These are phyloP conservation scores for Chlorella sp. DNA, from an alignment of 139 green algal species.

Conservation along the genomic window DNA sequence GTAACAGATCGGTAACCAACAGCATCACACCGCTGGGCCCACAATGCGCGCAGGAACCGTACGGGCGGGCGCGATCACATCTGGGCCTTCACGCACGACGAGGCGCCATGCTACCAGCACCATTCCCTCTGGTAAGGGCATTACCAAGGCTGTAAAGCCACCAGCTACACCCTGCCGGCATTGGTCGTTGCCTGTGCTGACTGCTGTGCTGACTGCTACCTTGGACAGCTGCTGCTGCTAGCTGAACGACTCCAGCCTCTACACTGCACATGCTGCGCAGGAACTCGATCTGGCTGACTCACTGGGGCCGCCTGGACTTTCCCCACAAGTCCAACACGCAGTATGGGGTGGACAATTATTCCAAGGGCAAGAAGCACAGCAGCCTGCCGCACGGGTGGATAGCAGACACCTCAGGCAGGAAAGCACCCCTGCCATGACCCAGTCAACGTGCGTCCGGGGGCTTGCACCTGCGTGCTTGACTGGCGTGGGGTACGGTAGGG, in stretches of 20 bases:
- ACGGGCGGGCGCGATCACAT: slow-evolving; percentile 46
- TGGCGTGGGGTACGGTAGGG: too few species aligned
- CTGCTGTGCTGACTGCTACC: slow-evolving; percentile 7
- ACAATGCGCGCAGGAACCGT: too few species aligned
- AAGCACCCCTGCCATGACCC: slow-evolving; percentile 51
- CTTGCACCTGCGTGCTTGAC: too few species aligned
- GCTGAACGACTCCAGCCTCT: neutral
- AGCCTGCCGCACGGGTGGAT: slow-evolving; percentile 20
- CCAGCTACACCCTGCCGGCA: too few species aligned
- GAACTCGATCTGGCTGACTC: slow-evolving; percentile 18
- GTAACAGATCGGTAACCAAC: too few species aligned
- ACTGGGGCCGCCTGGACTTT: slow-evolving; percentile 46
- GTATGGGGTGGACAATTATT: slow-evolving; percentile 11
- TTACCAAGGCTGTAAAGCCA: neutral
- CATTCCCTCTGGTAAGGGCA: slow-evolving; percentile 9
- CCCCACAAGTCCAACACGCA: slow-evolving; percentile 17
- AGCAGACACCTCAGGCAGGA: neutral
- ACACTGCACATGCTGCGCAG: neutral
- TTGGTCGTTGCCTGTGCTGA: too few species aligned
- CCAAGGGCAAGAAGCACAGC: too few species aligned
- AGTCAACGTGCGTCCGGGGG: too few species aligned
- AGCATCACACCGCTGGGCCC: too few species aligned
- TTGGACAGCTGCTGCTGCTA: too few species aligned
- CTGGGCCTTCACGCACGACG: slow-evolving; percentile 40
- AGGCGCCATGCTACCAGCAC: slow-evolving; percentile 26